Evolutionary conservation across 140 eudicot genomes (phyloP).

Genomic region (Cichorium intybus): DNA sequence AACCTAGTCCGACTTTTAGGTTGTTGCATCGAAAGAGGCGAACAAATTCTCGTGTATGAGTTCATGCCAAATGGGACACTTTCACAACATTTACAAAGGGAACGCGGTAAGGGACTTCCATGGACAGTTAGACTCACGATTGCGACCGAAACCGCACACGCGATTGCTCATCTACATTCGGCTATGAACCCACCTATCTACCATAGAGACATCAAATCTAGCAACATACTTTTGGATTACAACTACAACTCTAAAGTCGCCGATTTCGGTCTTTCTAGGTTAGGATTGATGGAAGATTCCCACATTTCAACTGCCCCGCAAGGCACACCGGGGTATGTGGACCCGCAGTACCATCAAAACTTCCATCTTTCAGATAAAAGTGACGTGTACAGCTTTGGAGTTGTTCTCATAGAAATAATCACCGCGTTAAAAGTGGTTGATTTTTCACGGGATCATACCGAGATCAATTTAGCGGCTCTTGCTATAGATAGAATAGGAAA

Average conservation of each 20-base stretch:
- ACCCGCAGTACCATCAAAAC: constrained; percentile 79
- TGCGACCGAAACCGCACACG: constrained; percentile 87
- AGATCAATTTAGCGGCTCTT: constrained; percentile 55
- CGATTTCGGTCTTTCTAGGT: constrained; percentile 78
- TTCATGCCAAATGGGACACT: constrained; percentile 91
- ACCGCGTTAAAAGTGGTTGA: constrained; percentile 70
- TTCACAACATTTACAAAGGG: constrained; percentile 78
- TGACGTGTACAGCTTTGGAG: constrained; percentile 83
- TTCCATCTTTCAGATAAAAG: constrained; percentile 75
- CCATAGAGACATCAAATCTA: constrained; percentile 91
- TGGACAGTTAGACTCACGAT: constrained; percentile 87
- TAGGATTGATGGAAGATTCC: constrained; percentile 61
- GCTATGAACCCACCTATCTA: constrained; percentile 84
- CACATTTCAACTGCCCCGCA: constrained; percentile 88
- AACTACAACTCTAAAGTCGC: constrained; percentile 83
- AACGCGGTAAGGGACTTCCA: constrained; percentile 69
- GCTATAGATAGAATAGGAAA: constrained; percentile 61
- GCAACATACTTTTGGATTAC: constrained; percentile 76
- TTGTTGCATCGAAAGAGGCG: constrained; percentile 76
- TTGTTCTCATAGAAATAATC: constrained; percentile 72
- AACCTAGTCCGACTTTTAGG: constrained; percentile 92
- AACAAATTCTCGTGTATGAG: constrained; percentile 86
- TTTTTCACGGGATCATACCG: constrained; percentile 46
- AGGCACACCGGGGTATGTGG: constrained; percentile 87
- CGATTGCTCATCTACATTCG: constrained; percentile 87